These are phyloP conservation scores for Tylopilus rubrobrunneus DNA, from an alignment of 768 basidiomycete genomes.

Conservation along the genomic window DNA sequence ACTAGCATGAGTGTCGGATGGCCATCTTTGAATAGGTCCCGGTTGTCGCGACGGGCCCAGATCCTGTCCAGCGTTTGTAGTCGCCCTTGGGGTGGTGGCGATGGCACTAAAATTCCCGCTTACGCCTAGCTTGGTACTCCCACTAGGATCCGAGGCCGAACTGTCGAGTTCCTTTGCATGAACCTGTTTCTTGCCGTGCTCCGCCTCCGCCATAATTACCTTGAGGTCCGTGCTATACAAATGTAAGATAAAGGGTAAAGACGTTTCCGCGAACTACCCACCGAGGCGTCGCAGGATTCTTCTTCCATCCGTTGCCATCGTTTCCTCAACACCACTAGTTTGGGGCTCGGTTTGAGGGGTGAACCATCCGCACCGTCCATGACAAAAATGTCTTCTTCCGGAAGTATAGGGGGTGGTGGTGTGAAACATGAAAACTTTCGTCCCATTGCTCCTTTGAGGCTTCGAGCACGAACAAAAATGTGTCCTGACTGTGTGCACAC, in stretches of 20 bases:
- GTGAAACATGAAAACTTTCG: conserved; percentile 71
- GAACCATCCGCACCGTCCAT: conserved; percentile 75
- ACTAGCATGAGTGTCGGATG: not conserved
- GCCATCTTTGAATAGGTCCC: conserved; percentile 6
- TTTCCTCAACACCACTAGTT: conserved; percentile 3
- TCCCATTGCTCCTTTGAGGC: conserved; percentile 26
- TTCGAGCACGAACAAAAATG: conserved; percentile 79
- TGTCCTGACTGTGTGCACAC: conserved; percentile 95
- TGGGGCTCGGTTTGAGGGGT: conserved; percentile 19
- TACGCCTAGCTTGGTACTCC: not conserved
- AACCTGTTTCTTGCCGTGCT: conserved; percentile 26
- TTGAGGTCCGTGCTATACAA: conserved; percentile 72
- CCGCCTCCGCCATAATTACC: conserved; percentile 79
- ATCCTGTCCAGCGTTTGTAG: not conserved
- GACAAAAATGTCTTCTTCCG: conserved; percentile 67
- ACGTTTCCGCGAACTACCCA: conserved; percentile 29
- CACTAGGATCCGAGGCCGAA: not conserved
- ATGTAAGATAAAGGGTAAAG: conserved; percentile 12
- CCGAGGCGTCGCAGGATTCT: conserved; percentile 44
- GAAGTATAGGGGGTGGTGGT: not conserved
- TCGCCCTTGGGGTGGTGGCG: not conserved
- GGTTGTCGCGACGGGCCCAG: not conserved
- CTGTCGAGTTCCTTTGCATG: not conserved
- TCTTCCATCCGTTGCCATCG: conserved; percentile 42
- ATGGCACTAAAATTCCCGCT: not conserved